Conservation (phyloP, 306 rosid genomes). For the Morella rubra region DNA sequence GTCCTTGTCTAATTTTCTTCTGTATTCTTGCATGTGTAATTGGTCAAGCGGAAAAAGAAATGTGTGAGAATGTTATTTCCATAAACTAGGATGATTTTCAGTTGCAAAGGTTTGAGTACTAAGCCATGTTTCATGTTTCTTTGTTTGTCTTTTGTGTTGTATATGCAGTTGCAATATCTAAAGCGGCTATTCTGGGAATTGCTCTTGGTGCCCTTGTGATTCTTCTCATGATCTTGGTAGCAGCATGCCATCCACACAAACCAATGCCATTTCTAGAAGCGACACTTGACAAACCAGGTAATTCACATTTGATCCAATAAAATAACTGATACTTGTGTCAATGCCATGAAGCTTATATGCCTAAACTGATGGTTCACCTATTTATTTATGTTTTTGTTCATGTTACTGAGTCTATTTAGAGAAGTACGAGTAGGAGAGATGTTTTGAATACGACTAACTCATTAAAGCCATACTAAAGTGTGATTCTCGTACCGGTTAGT, state of each 20-base stretch:
- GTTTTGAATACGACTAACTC: neutral
- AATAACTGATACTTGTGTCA: neutral
- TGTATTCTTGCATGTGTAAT: neutral
- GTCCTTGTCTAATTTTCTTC: neutral
- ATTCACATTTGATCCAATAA: neutral
- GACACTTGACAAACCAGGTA: conserved; percentile 90
- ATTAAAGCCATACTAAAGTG: neutral
- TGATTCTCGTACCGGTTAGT: neutral
- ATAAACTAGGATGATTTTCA: neutral
- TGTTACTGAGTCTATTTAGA: neutral
- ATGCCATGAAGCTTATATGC: neutral
- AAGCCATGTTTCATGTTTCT: neutral
- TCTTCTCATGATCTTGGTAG: conserved; percentile 85
- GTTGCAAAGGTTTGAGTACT: neutral
- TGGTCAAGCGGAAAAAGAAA: neutral
- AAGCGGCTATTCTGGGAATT: conserved; percentile 92
- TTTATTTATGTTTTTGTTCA: neutral
- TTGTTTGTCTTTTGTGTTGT: neutral
- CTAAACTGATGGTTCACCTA: neutral
- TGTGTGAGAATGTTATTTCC: conserved; percentile 1
- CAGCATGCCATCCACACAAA: conserved; percentile 78
- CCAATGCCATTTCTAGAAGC: conserved; percentile 75
- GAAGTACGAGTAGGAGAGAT: neutral
- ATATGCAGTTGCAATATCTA: conserved; percentile 67
- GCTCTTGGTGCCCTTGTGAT: conserved; percentile 93